A percentile compares a stretch with the other conserved stretches of the same genome.
phyloP scores from a whole-genome alignment of 2,329 filamentous ascomycete species.

The Emydomyces testavorans region DNA sequence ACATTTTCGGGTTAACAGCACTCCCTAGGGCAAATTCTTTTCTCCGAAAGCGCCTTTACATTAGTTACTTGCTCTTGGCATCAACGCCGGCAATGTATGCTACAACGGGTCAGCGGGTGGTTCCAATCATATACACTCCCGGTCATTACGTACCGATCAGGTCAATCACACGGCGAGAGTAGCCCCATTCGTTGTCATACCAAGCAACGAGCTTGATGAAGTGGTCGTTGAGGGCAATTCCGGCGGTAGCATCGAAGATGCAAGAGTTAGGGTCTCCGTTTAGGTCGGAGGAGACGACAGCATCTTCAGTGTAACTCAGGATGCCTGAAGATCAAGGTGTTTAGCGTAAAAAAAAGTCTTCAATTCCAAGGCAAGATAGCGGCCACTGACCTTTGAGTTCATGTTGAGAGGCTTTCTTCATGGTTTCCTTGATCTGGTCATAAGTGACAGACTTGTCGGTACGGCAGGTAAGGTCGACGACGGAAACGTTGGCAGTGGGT shows the following conservation, averaged over 20 bases:
- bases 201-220: slow-evolving; percentile 97
- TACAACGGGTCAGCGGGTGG: slow-evolving; percentile 25
- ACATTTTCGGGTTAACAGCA: not conserved
- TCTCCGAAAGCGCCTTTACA: slow-evolving; percentile 25
- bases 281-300: slow-evolving; percentile 85
- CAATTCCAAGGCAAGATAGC: not conserved
- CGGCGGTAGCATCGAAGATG: slow-evolving; percentile 98
- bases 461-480: slow-evolving; percentile 92
- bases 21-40: slow-evolving; percentile 27
- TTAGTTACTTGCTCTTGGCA: slow-evolving; percentile 30
- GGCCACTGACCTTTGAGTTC: slow-evolving; percentile 64
- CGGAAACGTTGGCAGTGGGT: slow-evolving; percentile 95
- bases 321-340: slow-evolving; percentile 48
- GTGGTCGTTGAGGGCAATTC: slow-evolving; percentile 96
- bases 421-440: slow-evolving; percentile 80
- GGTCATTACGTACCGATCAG: slow-evolving; percentile 42
- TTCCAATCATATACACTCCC: not conserved
- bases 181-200: slow-evolving; percentile 99
- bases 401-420: slow-evolving; percentile 79
- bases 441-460: slow-evolving; percentile 67
- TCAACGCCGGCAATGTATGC: slow-evolving; percentile 72
- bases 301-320: slow-evolving; percentile 92
- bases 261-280: slow-evolving; percentile 88
- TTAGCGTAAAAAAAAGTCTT: not conserved
- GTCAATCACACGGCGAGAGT: slow-evolving; percentile 89